These are phyloP conservation scores for Termitomyces sp. DNA, from an alignment of 768 basidiomycete species.

Conservation along the genomic window DNA sequence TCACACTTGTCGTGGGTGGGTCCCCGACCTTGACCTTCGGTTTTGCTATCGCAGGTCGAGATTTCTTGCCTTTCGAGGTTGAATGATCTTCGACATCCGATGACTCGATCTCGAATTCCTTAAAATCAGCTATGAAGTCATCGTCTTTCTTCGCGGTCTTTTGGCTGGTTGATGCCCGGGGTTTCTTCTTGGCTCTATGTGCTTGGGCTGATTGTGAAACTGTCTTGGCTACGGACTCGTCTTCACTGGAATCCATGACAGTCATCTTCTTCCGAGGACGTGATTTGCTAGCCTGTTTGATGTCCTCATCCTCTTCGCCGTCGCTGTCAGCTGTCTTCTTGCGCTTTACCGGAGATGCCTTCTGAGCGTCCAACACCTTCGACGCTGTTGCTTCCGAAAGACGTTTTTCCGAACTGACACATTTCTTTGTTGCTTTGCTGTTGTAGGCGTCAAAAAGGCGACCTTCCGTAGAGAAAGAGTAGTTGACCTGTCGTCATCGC, in stretches of 20 bases:
- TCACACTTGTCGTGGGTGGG: neutral
- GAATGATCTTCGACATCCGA: slow-evolving; percentile 15
- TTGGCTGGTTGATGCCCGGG: slow-evolving; percentile 16
- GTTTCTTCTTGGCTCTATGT: slow-evolving; percentile 18
- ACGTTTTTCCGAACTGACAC: neutral
- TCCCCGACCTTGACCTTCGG: slow-evolving; percentile 8
- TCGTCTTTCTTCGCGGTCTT: slow-evolving; percentile 20
- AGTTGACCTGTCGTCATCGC: neutral
- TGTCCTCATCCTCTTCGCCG: slow-evolving; percentile 8
- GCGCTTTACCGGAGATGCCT: slow-evolving; percentile 18
- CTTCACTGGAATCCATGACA: slow-evolving; percentile 13
- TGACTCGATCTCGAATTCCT: slow-evolving; percentile 10
- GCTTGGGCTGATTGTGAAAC: slow-evolving; percentile 17
- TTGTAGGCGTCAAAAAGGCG: neutral
- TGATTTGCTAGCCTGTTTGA: neutral
- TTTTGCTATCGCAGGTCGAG: slow-evolving; percentile 8
- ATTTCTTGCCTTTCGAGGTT: neutral
- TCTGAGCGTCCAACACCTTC: slow-evolving; percentile 2
- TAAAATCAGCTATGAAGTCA: slow-evolving; percentile 19
- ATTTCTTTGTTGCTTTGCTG: slow-evolving; percentile 1
- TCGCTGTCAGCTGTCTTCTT: slow-evolving; percentile 35
- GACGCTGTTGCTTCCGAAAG: neutral
- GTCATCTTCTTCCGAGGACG: slow-evolving; percentile 6
- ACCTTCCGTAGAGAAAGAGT: neutral
- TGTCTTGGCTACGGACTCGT: slow-evolving; percentile 33